Base-by-base conservation (phyloP, 2,329 filamentous ascomycete species). In the Penicillium palitans region DNA sequence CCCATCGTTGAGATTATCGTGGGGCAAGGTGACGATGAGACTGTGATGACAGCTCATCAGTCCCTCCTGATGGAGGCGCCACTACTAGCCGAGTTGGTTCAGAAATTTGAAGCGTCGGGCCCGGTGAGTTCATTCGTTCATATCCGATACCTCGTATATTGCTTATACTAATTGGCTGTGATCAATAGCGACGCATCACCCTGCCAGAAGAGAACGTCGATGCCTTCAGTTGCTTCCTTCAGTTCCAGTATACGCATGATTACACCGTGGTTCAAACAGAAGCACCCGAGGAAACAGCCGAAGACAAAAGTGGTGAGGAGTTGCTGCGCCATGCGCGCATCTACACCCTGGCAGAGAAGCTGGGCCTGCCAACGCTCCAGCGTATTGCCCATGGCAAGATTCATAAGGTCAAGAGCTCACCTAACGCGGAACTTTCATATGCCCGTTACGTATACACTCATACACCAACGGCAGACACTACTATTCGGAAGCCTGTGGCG, bases 361-460 rank as follows among this genome's bases (percentile, higher is more conserved):
- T 95, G 61, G 84, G 86, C 41, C 78, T 91, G 48, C 77, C 81
- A 0, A 79, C 80, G 10, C 85, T 97, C 62, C 90, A 90, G 75
- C 84, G 82, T 19, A 86, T 96, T 29, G 89, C 92, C 2, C 90
- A 90, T 72, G 87, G 85, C 72, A 97, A 97, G 81, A 96, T 97
- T 69, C 91, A 96, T 80, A 90, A 90, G 73, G 90, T 96, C 69
- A 89, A 92, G 71, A 91, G 89, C 45, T 96, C 90, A 0, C 91
- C 91, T 37, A 89, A 88, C 77, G 93, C 91, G 74, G 93, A 97
- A 80, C 93, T 97, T 70, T 86, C 88, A 27, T 97, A 96, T 75
- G 93, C 93, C 9, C 87, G 91, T 73, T 97, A 92, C 78, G 90
- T 96, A 33, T 96, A 96, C 80, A 86, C 85, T 60, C 86, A 91